Evolutionary conservation across 331 rosid genomes (phyloP).

Genomic region (Malus hybrid): DNA sequence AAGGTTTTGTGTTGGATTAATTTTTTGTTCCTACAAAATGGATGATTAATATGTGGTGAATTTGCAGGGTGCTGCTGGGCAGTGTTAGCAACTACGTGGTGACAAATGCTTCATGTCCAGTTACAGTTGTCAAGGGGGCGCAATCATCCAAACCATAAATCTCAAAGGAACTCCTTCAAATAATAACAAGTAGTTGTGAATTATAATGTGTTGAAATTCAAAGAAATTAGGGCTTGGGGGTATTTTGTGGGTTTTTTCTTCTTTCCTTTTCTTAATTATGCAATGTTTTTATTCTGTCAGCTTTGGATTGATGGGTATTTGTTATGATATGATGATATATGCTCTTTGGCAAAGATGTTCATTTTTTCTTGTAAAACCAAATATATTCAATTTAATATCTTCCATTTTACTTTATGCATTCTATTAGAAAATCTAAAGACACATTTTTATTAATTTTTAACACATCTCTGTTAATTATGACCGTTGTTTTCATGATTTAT

Average conservation of each 20-base stretch:
- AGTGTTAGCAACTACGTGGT: constrained; percentile 70
- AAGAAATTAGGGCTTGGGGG: background rate
- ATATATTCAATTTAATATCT: too few relatives aligned
- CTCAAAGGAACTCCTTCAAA: background rate
- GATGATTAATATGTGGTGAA: background rate
- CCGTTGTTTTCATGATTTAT: too few relatives aligned
- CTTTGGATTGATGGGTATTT: background rate
- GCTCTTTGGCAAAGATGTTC: background rate
- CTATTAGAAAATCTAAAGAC: too few relatives aligned
- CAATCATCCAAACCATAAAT: constrained; percentile 19
- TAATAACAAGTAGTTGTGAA: too few relatives aligned
- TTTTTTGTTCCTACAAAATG: background rate
- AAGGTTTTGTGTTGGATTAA: background rate
- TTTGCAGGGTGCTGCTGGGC: constrained; percentile 57
- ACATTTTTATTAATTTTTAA: too few relatives aligned
- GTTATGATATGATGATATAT: background rate
- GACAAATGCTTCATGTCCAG: constrained; percentile 65
- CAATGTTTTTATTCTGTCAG: background rate
- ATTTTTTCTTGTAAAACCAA: too few relatives aligned
- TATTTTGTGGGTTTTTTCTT: background rate
- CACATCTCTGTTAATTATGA: too few relatives aligned
- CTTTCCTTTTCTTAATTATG: too few relatives aligned
- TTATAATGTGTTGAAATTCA: background rate
- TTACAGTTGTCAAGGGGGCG: constrained; percentile 59
- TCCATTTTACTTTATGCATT: too few relatives aligned